Conservation (phyloP, 495 filamentous ascomycete genomes). For the Trichodelitschia bisporula region DNA sequence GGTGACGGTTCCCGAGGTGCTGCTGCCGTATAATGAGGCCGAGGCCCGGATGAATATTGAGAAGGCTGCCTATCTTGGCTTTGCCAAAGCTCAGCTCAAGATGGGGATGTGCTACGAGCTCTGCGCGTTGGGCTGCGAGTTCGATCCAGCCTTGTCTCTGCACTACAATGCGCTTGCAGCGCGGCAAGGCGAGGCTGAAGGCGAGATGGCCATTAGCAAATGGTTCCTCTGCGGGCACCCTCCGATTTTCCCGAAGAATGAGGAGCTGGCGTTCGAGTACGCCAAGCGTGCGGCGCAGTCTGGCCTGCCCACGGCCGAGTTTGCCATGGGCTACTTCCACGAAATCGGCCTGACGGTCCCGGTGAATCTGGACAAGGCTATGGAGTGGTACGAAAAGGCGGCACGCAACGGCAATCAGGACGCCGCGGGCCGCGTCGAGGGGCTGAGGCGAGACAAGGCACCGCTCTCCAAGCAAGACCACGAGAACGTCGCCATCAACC, state of each 20-base stretch:
- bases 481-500: slow-evolving; percentile 66
- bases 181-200: slow-evolving; percentile 69
- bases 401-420: slow-evolving; percentile 83
- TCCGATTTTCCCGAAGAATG: slow-evolving; percentile 77
- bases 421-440: slow-evolving; percentile 55
- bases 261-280: slow-evolving; percentile 75
- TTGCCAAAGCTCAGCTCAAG: slow-evolving; percentile 91
- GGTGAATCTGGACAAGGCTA: slow-evolving; percentile 59
- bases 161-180: slow-evolving; percentile 92
- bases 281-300: slow-evolving; percentile 61
- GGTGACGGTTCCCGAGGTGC: slow-evolving; percentile 50
- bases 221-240: slow-evolving; percentile 97
- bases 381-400: slow-evolving; percentile 76
- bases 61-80: slow-evolving; percentile 88
- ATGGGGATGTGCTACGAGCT: slow-evolving; percentile 94
- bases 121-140: slow-evolving; percentile 80
- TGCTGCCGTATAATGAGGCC: slow-evolving; percentile 47
- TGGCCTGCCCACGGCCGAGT: slow-evolving; percentile 74
- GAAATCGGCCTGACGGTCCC: slow-evolving; percentile 81
- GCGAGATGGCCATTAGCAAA: slow-evolving; percentile 90
- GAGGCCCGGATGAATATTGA: slow-evolving; percentile 74
- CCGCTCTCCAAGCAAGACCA: slow-evolving; percentile 77
- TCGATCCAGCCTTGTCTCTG: slow-evolving; percentile 71
- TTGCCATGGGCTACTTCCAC: slow-evolving; percentile 92
- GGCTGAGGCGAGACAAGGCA: no score